Base-by-base conservation (phyloP, 2,329 filamentous ascomycete species). In the Periconia digitata region DNA sequence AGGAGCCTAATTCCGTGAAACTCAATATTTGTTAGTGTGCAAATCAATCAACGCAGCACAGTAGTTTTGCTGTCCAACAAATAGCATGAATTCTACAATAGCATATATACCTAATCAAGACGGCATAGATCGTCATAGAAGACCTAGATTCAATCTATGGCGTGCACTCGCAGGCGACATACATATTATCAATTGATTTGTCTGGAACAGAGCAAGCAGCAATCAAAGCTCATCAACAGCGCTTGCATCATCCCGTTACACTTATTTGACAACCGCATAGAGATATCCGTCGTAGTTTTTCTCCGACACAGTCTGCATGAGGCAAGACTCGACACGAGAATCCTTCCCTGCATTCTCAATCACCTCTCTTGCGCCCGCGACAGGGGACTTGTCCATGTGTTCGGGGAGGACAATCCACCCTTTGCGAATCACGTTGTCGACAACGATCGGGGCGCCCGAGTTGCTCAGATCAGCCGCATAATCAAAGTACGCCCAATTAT, bases 401-500 rank as follows among this genome's bases (percentile, higher is more conserved):
- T 66, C 54, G 18, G 70, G 70, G 22, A 78, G 48, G 51, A 62
- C 51, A 32, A 32, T 32, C 4, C 10, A 32, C 15, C 74, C 73
- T 40, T 66, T 64, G 43, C 69, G 56, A 8, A 81, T 75, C 3
- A 80, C 74, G 60, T 82, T 80, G 59, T 82, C 79, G 2, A 81
- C 72, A 36, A 76, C 74, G 22, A 82, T 68, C 8, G 63, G 69
- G 0, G 74, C 74, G 0, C 72, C 70, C 1, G 58, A 53, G n/a
- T 71, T 66, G 0, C 66, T 70, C 59, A 80, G 64, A 27, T 67
- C 69, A 17, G 76, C 60, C 2, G 74, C 74, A 54, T 64, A 64
- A 45, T 80, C 69, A 37, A 81, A 78, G 51, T 80, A 79, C 22
- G 71, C 69, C 67, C 71, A 76, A 46, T 79, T 78, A 52, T 78